Conservation (phyloP, 768 basidiomycete genomes). For the Boletus rubroflammeus region DNA sequence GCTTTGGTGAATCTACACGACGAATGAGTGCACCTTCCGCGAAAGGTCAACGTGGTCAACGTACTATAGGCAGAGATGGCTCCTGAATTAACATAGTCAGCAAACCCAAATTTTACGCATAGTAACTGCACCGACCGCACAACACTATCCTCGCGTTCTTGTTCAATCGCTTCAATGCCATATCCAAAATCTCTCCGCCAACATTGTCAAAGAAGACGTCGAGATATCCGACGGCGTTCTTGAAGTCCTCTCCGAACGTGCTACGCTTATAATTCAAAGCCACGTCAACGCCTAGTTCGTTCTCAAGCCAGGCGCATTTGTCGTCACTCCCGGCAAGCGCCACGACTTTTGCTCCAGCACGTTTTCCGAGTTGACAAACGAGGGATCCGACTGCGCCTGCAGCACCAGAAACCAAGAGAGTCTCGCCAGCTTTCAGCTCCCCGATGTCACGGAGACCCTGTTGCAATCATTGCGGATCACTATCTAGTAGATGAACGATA, state of each 20-base stretch:
- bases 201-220: slow-evolving; percentile 88
- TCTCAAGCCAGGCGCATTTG: slow-evolving; percentile 83
- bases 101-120: not conserved
- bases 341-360: slow-evolving; percentile 74
- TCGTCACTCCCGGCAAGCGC: slow-evolving; percentile 83
- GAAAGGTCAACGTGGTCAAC: slow-evolving; percentile 22
- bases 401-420: slow-evolving; percentile 82
- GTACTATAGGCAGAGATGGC: slow-evolving; percentile 84
- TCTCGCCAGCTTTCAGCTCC: slow-evolving; percentile 78
- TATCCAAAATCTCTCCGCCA: slow-evolving; percentile 76
- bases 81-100: slow-evolving; percentile 38
- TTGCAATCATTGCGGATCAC: slow-evolving; percentile 1
- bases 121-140: slow-evolving; percentile 57
- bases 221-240: slow-evolving; percentile 63
- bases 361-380: slow-evolving; percentile 81
- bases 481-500: not conserved
- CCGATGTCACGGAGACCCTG: slow-evolving; percentile 84
- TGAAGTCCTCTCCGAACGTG: slow-evolving; percentile 70
- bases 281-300: slow-evolving; percentile 77
- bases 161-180: slow-evolving; percentile 71
- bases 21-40: not conserved
- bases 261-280: slow-evolving; percentile 86
- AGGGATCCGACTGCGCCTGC: slow-evolving; percentile 88
- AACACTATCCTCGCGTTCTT: slow-evolving; percentile 72
- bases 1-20: slow-evolving; percentile 49